These are phyloP conservation scores for Pestalotiopsis sp. DNA, from an alignment of 2,329 filamentous ascomycete species.

Conservation along the genomic window DNA sequence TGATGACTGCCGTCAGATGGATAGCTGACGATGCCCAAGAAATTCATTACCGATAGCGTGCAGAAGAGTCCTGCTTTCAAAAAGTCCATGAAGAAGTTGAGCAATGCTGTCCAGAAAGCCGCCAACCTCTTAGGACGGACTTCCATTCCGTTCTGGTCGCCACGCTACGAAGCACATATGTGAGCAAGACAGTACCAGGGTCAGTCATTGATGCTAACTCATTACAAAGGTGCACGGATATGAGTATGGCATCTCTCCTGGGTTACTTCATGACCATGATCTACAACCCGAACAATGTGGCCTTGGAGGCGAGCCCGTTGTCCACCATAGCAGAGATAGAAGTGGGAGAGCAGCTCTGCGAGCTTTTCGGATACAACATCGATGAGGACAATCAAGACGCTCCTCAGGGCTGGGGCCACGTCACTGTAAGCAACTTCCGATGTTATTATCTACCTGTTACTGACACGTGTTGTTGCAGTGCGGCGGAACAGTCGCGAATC, in stretches of 20 bases:
- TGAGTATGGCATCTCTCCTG: conserved; percentile 43
- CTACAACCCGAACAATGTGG: conserved; percentile 52
- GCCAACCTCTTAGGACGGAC: conserved; percentile 40
- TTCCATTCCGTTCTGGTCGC: conserved; percentile 48
- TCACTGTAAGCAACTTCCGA: conserved; percentile 27
- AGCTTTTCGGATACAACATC: conserved; percentile 45
- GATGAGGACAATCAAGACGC: conserved; percentile 23
- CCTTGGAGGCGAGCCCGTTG: conserved; percentile 46
- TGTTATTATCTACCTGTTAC: too few relatives aligned
- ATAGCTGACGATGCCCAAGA: conserved; percentile 15
- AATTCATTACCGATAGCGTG: conserved; percentile 38
- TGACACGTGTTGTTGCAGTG: conserved; percentile 18
- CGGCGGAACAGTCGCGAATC: conserved; percentile 46
- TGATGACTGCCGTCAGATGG: neutral
- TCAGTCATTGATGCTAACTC: conserved; percentile 3
- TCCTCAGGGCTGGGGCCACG: conserved; percentile 42
- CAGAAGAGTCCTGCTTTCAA: conserved; percentile 36
- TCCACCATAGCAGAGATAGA: conserved; percentile 45
- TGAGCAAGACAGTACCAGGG: conserved; percentile 22
- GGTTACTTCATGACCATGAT: conserved; percentile 52
- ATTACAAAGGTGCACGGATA: conserved; percentile 31
- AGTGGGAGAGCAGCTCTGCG: conserved; percentile 46
- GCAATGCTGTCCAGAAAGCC: conserved; percentile 34
- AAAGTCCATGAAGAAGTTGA: conserved; percentile 33
- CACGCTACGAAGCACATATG: conserved; percentile 50